Evolutionary conservation across 2,329 filamentous ascomycete genomes (phyloP), one percentile per base, ranked within the genome.

Genomic region (Monilinia vaccinii-corymbosi): DNA sequence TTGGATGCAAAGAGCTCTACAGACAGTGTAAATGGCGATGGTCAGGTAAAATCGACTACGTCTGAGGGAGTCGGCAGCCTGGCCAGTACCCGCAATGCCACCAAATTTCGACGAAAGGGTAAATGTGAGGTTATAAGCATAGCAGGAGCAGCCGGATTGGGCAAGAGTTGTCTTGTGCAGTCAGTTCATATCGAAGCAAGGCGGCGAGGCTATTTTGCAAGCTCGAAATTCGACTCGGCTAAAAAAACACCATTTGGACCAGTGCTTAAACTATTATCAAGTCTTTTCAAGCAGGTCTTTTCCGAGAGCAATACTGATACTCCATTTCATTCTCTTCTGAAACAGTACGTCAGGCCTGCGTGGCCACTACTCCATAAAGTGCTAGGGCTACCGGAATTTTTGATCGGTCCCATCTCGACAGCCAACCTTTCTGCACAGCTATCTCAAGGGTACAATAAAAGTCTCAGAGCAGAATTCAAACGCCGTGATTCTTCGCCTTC

Each of bases 301-400:
- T 84, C 83, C 1, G 84, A 87, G 69, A 79, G 79, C 44, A 83
- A 86, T 66, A 86, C 84, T 0, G 81, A 86, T 46, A 86, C 84
- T 0, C 75, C 78, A 2, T 85, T 87, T 60, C 84, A 87, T 63
- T 79, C 82, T 65, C 73, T 78, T 1, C 70, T 87, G 38, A 85
- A 83, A 71, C 78, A 84, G 56, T 85, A 84, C 62, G 78, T 86
- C 48, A 79, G 79, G 31, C 84, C 84, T 1, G 78, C 84, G 16
- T 87, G 84, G 84, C 81, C 82, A 9, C 80, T 81, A 74, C 74
- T 87, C 60, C 83, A 86, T 67, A 80, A 79, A 62, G 73, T 83
- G 2, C 76, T 87, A 7, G 82, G 81, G 2, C 75, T 87, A 34
- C 84, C 84, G 0, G 86, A 93, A 67, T 95, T 93, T 73, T 74